These are phyloP conservation scores for Sarcomyxa edulis DNA, from an alignment of 768 basidiomycete species.

Conservation along the genomic window DNA sequence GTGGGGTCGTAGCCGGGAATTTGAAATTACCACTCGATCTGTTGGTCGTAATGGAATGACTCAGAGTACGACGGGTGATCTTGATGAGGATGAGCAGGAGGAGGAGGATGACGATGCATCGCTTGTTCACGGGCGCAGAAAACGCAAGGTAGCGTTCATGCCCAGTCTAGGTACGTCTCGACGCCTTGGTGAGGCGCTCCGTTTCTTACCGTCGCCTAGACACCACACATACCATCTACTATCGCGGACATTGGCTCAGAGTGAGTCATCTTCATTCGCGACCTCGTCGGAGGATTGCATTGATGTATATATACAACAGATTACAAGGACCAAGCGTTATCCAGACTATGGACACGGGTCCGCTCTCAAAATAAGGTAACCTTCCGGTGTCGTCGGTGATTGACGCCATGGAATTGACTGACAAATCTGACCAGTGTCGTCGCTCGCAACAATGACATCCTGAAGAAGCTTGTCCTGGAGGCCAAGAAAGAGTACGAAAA, in stretches of 20 bases:
- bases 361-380: slow-evolving; percentile 76
- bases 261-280: slow-evolving; percentile 32
- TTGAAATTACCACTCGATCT: slow-evolving; percentile 83
- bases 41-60: slow-evolving; percentile 59
- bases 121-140: slow-evolving; percentile 63
- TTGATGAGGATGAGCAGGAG: slow-evolving; percentile 74
- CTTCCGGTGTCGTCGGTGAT: slow-evolving; percentile 14
- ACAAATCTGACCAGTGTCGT: slow-evolving; percentile 59
- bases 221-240: slow-evolving; percentile 86
- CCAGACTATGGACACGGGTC: slow-evolving; percentile 71
- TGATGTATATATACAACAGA: slow-evolving; percentile 34
- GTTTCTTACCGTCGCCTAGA: slow-evolving; percentile 36
- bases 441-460: slow-evolving; percentile 81
- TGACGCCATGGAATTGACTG: slow-evolving; percentile 7
- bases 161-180: slow-evolving; percentile 68
- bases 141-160: slow-evolving; percentile 80
- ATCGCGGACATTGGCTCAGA: slow-evolving; percentile 84
- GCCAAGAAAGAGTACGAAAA: slow-evolving; percentile 88
- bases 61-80: slow-evolving; percentile 65
- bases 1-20: slow-evolving; percentile 84
- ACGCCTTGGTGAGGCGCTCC: slow-evolving; percentile 3
- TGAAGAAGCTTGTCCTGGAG: slow-evolving; percentile 82
- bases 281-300: slow-evolving; percentile 11
- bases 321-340: slow-evolving; percentile 74
- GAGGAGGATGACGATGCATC: slow-evolving; percentile 45